These are phyloP conservation scores for Pulveroboletus sp. DNA, from an alignment of 1,284 basidiomycete species.

Conservation along the genomic window DNA sequence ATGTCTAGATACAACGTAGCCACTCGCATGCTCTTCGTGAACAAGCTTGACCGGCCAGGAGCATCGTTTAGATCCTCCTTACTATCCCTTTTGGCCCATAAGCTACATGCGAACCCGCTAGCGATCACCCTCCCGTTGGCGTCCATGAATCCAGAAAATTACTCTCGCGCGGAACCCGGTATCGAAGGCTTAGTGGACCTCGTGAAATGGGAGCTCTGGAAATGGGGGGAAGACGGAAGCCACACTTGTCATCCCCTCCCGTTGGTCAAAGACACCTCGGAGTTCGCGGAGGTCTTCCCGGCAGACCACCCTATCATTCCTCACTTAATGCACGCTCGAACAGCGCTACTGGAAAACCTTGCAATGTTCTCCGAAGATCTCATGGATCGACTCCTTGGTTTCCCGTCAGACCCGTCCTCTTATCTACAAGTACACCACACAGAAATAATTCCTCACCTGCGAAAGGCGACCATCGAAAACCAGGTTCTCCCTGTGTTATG, in stretches of 20 bases:
- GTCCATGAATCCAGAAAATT: slow-evolving; percentile 64
- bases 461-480: slow-evolving; percentile 62
- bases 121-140: slow-evolving; percentile 75
- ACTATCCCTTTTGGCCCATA: slow-evolving; percentile 64
- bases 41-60: slow-evolving; percentile 85
- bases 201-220: slow-evolving; percentile 78
- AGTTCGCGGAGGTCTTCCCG: slow-evolving; percentile 44
- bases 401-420: slow-evolving; percentile 55
- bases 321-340: slow-evolving; percentile 65
- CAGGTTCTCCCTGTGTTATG: slow-evolving; percentile 78
- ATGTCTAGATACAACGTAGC: slow-evolving; percentile 66
- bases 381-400: slow-evolving; percentile 62
- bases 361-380: slow-evolving; percentile 78
- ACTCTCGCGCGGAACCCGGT: slow-evolving; percentile 67
- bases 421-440: slow-evolving; percentile 55
- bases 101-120: slow-evolving; percentile 73
- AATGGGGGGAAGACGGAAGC: slow-evolving; percentile 52
- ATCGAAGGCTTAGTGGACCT: slow-evolving; percentile 77
- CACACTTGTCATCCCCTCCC: slow-evolving; percentile 51
- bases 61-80: slow-evolving; percentile 73
- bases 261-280: slow-evolving; percentile 41
- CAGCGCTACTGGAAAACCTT: slow-evolving; percentile 69
- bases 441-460: slow-evolving; percentile 59
- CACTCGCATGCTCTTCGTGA: slow-evolving; percentile 78
- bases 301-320: slow-evolving; percentile 59